Conservation (phyloP, 768 basidiomycete species). For the Tulasnella sp. region DNA sequence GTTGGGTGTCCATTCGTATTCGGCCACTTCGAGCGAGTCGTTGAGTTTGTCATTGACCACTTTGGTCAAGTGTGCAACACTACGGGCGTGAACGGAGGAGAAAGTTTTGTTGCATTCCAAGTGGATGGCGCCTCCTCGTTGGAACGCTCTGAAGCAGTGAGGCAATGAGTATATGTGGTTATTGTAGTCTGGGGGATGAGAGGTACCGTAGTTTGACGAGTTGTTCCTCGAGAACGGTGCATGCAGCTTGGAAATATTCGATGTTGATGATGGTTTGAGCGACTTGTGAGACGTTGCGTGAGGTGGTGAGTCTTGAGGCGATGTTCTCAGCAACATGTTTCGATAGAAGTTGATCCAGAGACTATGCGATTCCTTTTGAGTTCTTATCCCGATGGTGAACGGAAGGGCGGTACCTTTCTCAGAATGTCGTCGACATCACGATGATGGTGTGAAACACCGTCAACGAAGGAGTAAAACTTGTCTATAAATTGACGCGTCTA, state of each 20-base stretch:
- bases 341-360: slow-evolving; percentile 71
- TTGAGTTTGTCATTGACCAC: slow-evolving; percentile 87
- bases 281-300: slow-evolving; percentile 76
- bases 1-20: slow-evolving; percentile 79
- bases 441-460: slow-evolving; percentile 86
- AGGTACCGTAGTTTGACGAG: slow-evolving; percentile 67
- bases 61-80: slow-evolving; percentile 61
- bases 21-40: slow-evolving; percentile 88
- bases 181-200: not conserved
- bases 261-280: slow-evolving; percentile 87
- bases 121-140: slow-evolving; percentile 69
- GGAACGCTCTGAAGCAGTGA: slow-evolving; percentile 47
- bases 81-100: slow-evolving; percentile 49
- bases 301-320: slow-evolving; percentile 54
- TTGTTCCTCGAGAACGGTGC: slow-evolving; percentile 70
- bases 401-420: slow-evolving; percentile 47
- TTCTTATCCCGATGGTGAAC: not conserved
- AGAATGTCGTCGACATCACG: slow-evolving; percentile 84
- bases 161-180: not conserved
- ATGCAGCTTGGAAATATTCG: slow-evolving; percentile 81
- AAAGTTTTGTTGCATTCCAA: slow-evolving; percentile 49
- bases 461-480: slow-evolving; percentile 92
- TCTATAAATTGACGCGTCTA: slow-evolving; percentile 83
- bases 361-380: slow-evolving; percentile 35
- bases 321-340: slow-evolving; percentile 67